Base-by-base conservation (phyloP, 441 rosid genomes). In the Melastoma candidum region DNA sequence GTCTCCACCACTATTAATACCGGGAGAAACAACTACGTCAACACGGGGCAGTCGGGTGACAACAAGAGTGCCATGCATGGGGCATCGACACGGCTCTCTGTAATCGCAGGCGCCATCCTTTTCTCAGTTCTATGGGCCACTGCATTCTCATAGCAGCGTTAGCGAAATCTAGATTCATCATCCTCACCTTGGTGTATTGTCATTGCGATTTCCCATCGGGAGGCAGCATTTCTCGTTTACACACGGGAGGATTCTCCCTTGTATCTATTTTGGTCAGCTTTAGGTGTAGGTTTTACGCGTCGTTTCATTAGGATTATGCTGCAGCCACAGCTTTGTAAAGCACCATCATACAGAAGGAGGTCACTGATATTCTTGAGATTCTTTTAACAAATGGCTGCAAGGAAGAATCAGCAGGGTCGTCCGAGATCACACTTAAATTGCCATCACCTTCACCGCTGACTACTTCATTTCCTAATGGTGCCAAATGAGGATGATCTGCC, bases 311-410 rank as follows among this genome's bases (percentile, higher is more conserved):
- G 41, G 22, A 17, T 17, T 17, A 17, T 17, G 22, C 22, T 17
- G 22, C 22, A 17, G 22, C 22, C 22, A 17, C 22, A 17, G 22
- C 22, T 17, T 17, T 17, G 22, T 17, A 17, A 36, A 36, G 41
- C 41, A 36, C 8, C 6, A 9, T 36, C 41, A 36, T 36, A 36
- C 41, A 17, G 22, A 17, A 17, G 41, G 41, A 36, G 41, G 6
- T 36, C 8, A 36, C 41, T 36, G 41, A 17, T 17, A 17, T 17
- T 17, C 22, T 17, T 17, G 22, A 17, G 22, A 36, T 36, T 36
- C 41, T 36, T 17, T 36, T 36, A 36, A 9, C 97, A 73, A 84
- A 93, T 54, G 99, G 99, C 76, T 84, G 87, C 71, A 93, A 74
- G 52, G 85, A 84, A 54, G 95, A 80, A 72, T 80, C 94, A 72